These are phyloP conservation scores for Periconia macrospinosa DNA, from an alignment of 2,329 filamentous ascomycete genomes.

Conservation along the genomic window DNA sequence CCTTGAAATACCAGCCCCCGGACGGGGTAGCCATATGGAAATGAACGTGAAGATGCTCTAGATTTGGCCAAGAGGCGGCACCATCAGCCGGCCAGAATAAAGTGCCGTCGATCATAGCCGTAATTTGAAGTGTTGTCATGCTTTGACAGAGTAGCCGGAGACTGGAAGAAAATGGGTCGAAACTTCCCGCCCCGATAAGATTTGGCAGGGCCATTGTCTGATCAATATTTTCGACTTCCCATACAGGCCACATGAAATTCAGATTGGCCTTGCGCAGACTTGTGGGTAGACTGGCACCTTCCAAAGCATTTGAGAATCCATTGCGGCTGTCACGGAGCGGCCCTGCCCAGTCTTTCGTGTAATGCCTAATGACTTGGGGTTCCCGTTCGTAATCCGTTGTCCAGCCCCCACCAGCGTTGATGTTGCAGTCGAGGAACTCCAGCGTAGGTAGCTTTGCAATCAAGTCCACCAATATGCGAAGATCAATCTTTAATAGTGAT, in stretches of 20 bases:
- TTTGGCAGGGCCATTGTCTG: slow-evolving; percentile 1
- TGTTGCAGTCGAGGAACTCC: slow-evolving; percentile 4
- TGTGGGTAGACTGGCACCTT: slow-evolving; percentile 6
- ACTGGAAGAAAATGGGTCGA: not conserved
- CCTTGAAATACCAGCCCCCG: slow-evolving; percentile 9
- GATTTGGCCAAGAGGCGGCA: slow-evolving; percentile 1
- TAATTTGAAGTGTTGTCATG: slow-evolving; percentile 2
- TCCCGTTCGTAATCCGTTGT: not conserved
- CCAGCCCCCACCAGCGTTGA: slow-evolving; percentile 4
- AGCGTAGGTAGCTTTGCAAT: slow-evolving; percentile 4
- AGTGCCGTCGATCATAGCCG: not conserved
- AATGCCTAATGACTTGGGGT: slow-evolving; percentile 4
- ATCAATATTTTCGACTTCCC: not conserved
- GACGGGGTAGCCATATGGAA: slow-evolving; percentile 7
- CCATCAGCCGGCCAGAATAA: slow-evolving; percentile 16
- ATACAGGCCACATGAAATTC: slow-evolving; percentile 2
- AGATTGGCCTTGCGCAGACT: slow-evolving; percentile 13
- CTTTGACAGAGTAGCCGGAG: slow-evolving; percentile 1
- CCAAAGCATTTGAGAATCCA: slow-evolving; percentile 19
- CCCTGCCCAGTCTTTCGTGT: slow-evolving; percentile 16
- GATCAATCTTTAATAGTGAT: slow-evolving; percentile 7
- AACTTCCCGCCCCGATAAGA: not conserved
- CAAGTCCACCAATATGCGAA: slow-evolving; percentile 7
- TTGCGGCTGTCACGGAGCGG: slow-evolving; percentile 21
- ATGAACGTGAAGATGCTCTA: slow-evolving; percentile 3